Evolutionary conservation across 1,284 basidiomycete species (phyloP).

Genomic region (Rhodotorula sp.): DNA sequence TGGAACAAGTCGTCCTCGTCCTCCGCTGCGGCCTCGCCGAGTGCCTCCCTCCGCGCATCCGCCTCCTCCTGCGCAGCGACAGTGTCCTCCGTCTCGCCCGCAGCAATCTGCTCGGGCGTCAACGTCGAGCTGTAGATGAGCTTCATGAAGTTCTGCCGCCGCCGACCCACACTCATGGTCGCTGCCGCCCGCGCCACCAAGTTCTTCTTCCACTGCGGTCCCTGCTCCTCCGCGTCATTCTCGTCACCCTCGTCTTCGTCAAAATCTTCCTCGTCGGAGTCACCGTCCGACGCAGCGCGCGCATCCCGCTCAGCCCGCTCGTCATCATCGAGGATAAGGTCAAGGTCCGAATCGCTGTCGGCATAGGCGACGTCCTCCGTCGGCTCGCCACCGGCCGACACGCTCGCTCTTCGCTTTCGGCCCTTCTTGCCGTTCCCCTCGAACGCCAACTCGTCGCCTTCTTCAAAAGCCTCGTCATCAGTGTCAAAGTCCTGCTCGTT

Average conservation of each 20-base stretch:
- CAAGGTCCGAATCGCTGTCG: constrained; percentile 41
- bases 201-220: constrained; percentile 75
- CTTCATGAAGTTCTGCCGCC: constrained; percentile 73
- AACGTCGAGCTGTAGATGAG: constrained; percentile 74
- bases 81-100: constrained; percentile 49
- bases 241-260: constrained; percentile 31
- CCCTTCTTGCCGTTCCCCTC: constrained; percentile 4
- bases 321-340: constrained; percentile 40
- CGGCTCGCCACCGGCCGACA: background rate
- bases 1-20: constrained; percentile 45
- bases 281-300: constrained; percentile 42
- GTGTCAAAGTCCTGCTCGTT: constrained; percentile 49
- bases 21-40: constrained; percentile 44
- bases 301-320: constrained; percentile 32
- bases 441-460: constrained; percentile 20
- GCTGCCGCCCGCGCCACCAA: constrained; percentile 63
- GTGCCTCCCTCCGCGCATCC: constrained; percentile 41
- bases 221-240: constrained; percentile 50
- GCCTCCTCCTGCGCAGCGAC: constrained; percentile 46
- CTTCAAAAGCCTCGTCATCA: constrained; percentile 11
- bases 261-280: constrained; percentile 42
- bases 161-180: constrained; percentile 55
- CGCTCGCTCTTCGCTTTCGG: constrained; percentile 14
- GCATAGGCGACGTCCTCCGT: constrained; percentile 37
- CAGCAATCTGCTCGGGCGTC: constrained; percentile 69